Conservation (phyloP, 257 asterid species). For the Solanum appendiculatum region DNA sequence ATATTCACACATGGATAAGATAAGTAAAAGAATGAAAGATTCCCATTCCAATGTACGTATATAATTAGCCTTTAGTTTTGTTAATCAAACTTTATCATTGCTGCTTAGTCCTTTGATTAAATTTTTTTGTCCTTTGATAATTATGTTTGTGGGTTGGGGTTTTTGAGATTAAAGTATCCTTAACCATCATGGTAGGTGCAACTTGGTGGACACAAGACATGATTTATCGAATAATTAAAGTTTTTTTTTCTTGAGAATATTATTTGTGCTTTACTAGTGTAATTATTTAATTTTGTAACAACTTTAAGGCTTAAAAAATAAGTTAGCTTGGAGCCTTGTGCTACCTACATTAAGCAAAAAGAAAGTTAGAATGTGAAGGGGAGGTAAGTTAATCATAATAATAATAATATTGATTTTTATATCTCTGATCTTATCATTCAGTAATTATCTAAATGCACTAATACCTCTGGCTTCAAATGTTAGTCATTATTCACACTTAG, state of each 20-base stretch:
- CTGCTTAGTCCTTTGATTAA: background rate
- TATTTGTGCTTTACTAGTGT: conserved; percentile 45
- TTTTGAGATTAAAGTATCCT: conserved; percentile 10
- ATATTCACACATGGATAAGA: background rate
- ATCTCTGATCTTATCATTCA: background rate
- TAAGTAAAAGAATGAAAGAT: conserved; percentile 2
- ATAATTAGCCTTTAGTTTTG: background rate
- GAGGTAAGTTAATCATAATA: background rate
- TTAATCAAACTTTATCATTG: background rate
- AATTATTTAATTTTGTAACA: background rate
- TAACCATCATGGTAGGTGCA: conserved; percentile 24
- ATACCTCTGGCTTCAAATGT: background rate
- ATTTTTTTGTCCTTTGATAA: background rate
- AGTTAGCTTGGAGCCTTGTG: conserved; percentile 46
- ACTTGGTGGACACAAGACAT: conserved; percentile 31
- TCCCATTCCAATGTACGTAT: conserved; percentile 10
- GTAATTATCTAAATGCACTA: background rate
- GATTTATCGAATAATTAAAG: conserved; percentile 8
- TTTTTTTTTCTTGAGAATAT: conserved; percentile 24
- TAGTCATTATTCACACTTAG: background rate
- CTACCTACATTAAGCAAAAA: conserved; percentile 12
- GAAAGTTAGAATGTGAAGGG: conserved; percentile 7
- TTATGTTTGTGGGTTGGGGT: background rate
- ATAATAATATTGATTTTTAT: background rate
- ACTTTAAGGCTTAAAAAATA: conserved; percentile 15